Evolutionary conservation across 768 basidiomycete genomes (phyloP), one percentile per base, ranked within the genome.

Genomic region (Rhodotorula paludigena): DNA sequence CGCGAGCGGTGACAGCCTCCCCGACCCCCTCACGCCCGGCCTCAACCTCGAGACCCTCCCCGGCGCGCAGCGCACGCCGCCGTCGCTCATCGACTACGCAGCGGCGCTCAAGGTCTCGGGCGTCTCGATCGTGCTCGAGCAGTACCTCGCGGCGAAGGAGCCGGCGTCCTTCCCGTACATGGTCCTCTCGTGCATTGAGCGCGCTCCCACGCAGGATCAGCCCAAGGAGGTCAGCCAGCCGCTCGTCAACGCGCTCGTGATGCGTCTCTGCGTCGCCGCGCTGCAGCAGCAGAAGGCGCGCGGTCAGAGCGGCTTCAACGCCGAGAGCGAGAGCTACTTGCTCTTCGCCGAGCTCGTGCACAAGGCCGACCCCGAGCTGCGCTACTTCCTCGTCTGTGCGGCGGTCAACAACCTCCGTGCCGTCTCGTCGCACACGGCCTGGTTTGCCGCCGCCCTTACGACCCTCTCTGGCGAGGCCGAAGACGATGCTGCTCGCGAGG

Each of bases 191-290:
- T 85, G 86, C 58, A 80, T 97, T 73, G n/a, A 84, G 41, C 15
- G 33, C 32, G 20, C 35, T 32, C 75, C 78, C 15, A 10, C 15
- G 5, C 49, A 32, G 69, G 69, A 82, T 47, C 83, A 77, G 57
- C 74, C 66, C 55, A 23, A 42, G 61, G 52, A 45, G 35, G 78
- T 77, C 82, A 93, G 96, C 79, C 79, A 92, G 59, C 84, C 93
- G 18, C 82, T 97, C 73, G 85, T 97, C 77, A 97, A 97, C 77
- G 87, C 93, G 32, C 82, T 97, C 70, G 92, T 96, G 73, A 89
- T 97, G 85, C 97, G 92, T 80, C 86, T 92, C 59, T 93, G 92
- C n/a, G 88, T 91, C 30, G 90, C 89, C 20, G 89, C 91, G 36
- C 88, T 96, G 53, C 89, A 89, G 20, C 88, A 92, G 78, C 86